These are phyloP conservation scores for Curvularia sp. DNA, from an alignment of 2,329 filamentous ascomycete species.

Conservation along the genomic window DNA sequence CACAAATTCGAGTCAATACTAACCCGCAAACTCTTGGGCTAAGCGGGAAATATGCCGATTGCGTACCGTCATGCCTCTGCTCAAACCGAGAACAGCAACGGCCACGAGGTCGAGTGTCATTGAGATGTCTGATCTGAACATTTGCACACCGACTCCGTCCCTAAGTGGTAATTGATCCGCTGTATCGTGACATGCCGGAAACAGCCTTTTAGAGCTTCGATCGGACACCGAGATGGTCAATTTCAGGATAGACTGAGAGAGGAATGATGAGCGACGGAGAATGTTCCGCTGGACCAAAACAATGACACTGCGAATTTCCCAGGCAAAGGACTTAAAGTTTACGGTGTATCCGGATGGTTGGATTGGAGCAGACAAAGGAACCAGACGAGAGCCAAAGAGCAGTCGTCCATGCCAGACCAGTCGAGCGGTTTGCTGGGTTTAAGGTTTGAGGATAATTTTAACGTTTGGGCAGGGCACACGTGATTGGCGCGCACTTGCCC, in stretches of 20 bases:
- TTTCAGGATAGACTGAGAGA: neutral
- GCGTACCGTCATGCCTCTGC: neutral
- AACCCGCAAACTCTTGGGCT: neutral
- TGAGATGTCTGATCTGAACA: neutral
- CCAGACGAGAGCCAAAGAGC: neutral
- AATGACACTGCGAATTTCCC: neutral
- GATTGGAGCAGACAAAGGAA: neutral
- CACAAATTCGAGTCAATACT: conserved; percentile 1
- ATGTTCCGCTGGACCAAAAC: neutral
- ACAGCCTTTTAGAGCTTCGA: neutral
- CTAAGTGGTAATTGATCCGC: neutral
- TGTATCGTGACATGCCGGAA: neutral
- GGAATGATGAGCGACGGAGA: neutral
- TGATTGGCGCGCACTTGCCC: neutral
- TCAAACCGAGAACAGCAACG: neutral
- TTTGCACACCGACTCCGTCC: neutral
- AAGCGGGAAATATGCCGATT: neutral
- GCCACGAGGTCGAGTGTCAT: conserved; percentile 5
- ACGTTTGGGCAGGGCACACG: neutral
- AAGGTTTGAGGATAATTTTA: conserved; percentile 3
- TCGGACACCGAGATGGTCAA: neutral
- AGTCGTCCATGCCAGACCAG: neutral
- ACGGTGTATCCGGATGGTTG: neutral
- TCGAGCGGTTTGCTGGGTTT: neutral
- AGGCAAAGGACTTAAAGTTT: neutral